These are phyloP conservation scores for Cyberlindnera euphorbiae DNA, from an alignment of 805 yeast genomes.

Conservation along the genomic window DNA sequence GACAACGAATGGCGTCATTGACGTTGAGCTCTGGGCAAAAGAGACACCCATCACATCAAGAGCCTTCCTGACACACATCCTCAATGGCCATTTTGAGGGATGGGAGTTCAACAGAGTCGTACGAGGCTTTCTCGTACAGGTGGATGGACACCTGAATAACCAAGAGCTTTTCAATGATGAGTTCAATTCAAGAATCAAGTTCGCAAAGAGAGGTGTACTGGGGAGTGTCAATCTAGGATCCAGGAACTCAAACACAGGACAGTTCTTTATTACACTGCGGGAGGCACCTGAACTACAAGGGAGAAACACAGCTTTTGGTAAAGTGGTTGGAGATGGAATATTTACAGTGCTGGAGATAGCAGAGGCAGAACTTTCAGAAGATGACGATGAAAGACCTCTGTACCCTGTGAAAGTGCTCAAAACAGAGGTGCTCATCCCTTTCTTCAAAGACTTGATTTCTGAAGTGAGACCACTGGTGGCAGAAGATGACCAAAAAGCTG, in stretches of 20 bases:
- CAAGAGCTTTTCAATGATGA: constrained; percentile 35
- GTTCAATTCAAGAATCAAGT: constrained; percentile 46
- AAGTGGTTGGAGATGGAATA: constrained; percentile 50
- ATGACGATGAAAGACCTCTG: constrained; percentile 38
- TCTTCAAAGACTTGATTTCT: constrained; percentile 39
- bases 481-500: constrained; percentile 1
- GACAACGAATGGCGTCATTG: constrained; percentile 57
- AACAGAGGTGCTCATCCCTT: constrained; percentile 40
- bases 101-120: constrained; percentile 38
- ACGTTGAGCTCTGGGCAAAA: constrained; percentile 64
- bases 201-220: constrained; percentile 48
- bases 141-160: constrained; percentile 26
- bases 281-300: constrained; percentile 41
- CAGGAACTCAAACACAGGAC: constrained; percentile 31
- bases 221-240: constrained; percentile 41
- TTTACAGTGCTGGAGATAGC: constrained; percentile 47
- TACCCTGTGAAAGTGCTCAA: constrained; percentile 45
- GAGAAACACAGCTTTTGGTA: constrained; percentile 49
- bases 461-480: constrained; percentile 8
- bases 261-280: constrained; percentile 45
- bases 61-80: constrained; percentile 45
- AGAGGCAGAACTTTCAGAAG: constrained; percentile 41
- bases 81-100: constrained; percentile 38
- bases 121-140: constrained; percentile 33
- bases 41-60: constrained; percentile 50